Evolutionary conservation across 345 rosid species (phyloP).

Genomic region (Anastatica hierochuntica): DNA sequence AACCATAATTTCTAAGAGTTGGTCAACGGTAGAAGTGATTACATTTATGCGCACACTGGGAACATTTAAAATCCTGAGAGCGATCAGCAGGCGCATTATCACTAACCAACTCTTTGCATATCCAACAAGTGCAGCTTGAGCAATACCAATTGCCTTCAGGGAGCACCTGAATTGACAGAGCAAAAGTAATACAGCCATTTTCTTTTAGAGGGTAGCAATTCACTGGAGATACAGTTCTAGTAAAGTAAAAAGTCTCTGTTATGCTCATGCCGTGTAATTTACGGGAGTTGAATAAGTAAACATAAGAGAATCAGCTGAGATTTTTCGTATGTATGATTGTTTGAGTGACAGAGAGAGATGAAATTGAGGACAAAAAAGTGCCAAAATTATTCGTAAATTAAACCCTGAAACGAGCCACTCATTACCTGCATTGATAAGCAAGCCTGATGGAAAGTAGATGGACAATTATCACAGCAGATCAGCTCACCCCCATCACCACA

Average conservation of each 20-base stretch:
- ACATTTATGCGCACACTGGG: slow-evolving; percentile 89
- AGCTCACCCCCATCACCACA: slow-evolving; percentile 92
- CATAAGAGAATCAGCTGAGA: too few relatives aligned
- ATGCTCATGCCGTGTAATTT: slow-evolving; percentile 3
- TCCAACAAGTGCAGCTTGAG: slow-evolving; percentile 74
- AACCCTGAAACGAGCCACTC: slow-evolving; percentile 14
- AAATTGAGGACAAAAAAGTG: too few relatives aligned
- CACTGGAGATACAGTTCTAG: neutral
- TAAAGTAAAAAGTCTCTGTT: neutral
- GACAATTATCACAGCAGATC: slow-evolving; percentile 94
- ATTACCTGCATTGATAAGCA: slow-evolving; percentile 79
- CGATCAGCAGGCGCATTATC: slow-evolving; percentile 36
- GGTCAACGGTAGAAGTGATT: slow-evolving; percentile 15
- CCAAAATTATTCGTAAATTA: neutral
- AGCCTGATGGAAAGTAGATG: slow-evolving; percentile 77
- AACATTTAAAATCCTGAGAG: slow-evolving; percentile 50
- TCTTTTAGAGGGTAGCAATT: too few relatives aligned
- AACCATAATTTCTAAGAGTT: slow-evolving; percentile 6
- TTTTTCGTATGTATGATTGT: too few relatives aligned
- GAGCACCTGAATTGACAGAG: slow-evolving; percentile 47
- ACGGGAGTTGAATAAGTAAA: neutral
- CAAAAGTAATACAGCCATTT: slow-evolving; percentile 9
- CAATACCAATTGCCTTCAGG: slow-evolving; percentile 97
- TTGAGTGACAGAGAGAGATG: too few relatives aligned
- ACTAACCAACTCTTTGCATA: slow-evolving; percentile 59